phyloP scores from a whole-genome alignment of 208 protist species.

The Porcisia deanei region DNA sequence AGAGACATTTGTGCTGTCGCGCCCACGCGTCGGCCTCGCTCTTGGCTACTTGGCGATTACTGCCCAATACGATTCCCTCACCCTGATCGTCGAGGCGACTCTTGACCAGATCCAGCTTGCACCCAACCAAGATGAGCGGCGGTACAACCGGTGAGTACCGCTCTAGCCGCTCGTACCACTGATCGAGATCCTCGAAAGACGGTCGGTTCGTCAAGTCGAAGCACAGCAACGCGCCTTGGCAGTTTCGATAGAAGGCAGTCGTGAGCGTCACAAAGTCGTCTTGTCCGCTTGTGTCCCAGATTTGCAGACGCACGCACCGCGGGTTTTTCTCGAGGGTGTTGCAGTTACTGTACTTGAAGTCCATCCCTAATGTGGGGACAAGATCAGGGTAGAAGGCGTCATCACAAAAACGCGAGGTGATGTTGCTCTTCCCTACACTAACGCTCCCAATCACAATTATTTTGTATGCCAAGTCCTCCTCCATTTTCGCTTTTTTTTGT shows the following conservation, averaged over 20 bases:
- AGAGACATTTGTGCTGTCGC: constrained; percentile 65
- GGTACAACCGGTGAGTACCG: constrained; percentile 63
- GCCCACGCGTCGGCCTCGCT: constrained; percentile 88
- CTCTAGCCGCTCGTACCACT: constrained; percentile 77
- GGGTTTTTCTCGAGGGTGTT: constrained; percentile 70
- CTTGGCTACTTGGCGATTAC: constrained; percentile 70
- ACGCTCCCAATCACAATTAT: constrained; percentile 90
- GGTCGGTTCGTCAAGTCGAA: constrained; percentile 96
- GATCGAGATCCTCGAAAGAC: constrained; percentile 89
- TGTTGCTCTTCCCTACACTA: constrained; percentile 93
- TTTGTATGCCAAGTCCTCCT: constrained; percentile 89
- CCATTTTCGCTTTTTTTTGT: constrained; percentile 26
- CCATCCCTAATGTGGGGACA: constrained; percentile 86
- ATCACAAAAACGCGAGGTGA: constrained; percentile 87
- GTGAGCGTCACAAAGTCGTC: constrained; percentile 91
- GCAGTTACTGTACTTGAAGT: constrained; percentile 87
- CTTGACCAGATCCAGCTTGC: constrained; percentile 86
- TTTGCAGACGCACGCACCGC: constrained; percentile 78
- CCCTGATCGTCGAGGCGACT: constrained; percentile 43
- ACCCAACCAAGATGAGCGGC: constrained; percentile 83
- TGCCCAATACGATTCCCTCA: constrained; percentile 76
- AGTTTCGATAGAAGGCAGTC: constrained; percentile 93
- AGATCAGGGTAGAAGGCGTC: constrained; percentile 80
- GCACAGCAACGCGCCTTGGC: constrained; percentile 93
- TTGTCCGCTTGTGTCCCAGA: constrained; percentile 93